A percentile compares a stretch with the other conserved stretches of the same genome.
Evolutionary conservation across 2,329 filamentous ascomycete genomes (phyloP).

Genomic region (Colletotrichum lindemuthianum): DNA sequence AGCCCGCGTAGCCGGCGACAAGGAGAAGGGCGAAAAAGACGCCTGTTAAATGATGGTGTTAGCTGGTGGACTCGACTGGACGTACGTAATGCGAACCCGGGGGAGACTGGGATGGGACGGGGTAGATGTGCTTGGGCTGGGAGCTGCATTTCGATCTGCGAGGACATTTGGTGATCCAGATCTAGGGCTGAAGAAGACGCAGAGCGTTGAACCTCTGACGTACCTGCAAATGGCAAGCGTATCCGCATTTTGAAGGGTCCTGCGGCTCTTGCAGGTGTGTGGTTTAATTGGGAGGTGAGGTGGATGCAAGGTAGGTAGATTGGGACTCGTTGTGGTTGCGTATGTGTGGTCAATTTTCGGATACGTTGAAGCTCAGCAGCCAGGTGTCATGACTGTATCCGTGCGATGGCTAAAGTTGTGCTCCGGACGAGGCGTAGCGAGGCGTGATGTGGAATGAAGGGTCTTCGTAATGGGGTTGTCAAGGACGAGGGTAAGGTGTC

Average conservation of each 20-base stretch:
- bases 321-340: constrained; percentile 2
- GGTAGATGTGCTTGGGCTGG: not conserved
- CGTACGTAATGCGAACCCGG: constrained; percentile 4
- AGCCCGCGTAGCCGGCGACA: constrained; percentile 80
- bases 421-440: constrained; percentile 6
- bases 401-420: constrained; percentile 6
- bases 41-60: constrained; percentile 56
- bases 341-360: constrained; percentile 3
- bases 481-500: constrained; percentile 30
- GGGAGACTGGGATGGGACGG: not conserved
- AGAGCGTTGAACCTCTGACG: constrained; percentile 41
- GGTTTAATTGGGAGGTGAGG: constrained; percentile 20
- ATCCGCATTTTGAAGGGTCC: constrained; percentile 73
- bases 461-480: constrained; percentile 32
- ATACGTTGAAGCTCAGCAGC: constrained; percentile 9
- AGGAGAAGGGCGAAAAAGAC: constrained; percentile 77
- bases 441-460: not conserved
- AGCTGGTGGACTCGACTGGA: constrained; percentile 17
- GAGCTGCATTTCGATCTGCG: constrained; percentile 8
- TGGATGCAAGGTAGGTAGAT: constrained; percentile 10
- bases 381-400: constrained; percentile 14
- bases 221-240: constrained; percentile 88
- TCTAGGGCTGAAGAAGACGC: not conserved
- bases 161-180: constrained; percentile 12
- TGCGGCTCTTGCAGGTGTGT: constrained; percentile 23